Percentiles rank a stretch among this genome's conserved stretches.
Conservation (phyloP, 495 filamentous ascomycete genomes). For the Aspergillus cristatus region DNA sequence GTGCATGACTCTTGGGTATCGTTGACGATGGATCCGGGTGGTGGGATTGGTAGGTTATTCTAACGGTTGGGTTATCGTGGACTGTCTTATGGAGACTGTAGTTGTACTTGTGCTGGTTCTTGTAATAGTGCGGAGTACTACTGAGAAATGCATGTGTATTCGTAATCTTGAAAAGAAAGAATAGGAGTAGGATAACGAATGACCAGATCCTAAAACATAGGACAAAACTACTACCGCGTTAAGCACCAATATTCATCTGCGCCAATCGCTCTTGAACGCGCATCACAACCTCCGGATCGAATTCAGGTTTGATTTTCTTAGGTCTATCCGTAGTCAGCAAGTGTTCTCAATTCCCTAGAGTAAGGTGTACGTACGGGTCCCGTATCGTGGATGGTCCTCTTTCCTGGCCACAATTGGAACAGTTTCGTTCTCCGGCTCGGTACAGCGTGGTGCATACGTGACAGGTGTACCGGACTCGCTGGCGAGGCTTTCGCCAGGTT, state of each 20-base stretch:
- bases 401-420: slow-evolving; percentile 52
- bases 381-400: slow-evolving; percentile 40
- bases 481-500: slow-evolving; percentile 33
- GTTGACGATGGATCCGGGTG: no score
- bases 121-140: no score
- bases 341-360: no score
- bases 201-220: no score
- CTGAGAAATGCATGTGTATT: no score
- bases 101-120: no score
- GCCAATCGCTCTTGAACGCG: slow-evolving; percentile 52
- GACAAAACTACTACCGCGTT: neutral
- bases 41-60: no score
- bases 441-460: slow-evolving; percentile 53
- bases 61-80: no score
- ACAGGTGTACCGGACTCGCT: slow-evolving; percentile 51
- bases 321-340: slow-evolving; percentile 37
- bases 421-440: slow-evolving; percentile 36
- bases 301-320: slow-evolving; percentile 50
- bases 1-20: no score
- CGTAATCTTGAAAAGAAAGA: no score
- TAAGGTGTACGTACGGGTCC: slow-evolving; percentile 44
- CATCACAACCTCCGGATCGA: slow-evolving; percentile 55
- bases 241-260: slow-evolving; percentile 24
- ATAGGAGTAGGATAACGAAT: neutral
- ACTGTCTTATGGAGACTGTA: no score